phyloP scores from a whole-genome alignment of 2,329 filamentous ascomycete species.

The Fusarium longipes region DNA sequence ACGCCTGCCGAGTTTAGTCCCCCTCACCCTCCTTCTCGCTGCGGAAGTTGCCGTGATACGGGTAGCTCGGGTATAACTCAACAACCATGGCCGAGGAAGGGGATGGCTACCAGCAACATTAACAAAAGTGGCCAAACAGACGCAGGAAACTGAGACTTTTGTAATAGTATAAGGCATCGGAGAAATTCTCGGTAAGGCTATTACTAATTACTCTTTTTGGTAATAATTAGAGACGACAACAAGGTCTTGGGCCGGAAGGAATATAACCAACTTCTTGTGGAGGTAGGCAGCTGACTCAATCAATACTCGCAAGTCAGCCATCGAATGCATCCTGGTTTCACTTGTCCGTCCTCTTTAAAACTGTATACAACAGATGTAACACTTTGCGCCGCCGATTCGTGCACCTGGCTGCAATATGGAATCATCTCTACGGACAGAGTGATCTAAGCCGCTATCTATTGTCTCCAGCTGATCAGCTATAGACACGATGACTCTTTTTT shows the following conservation, averaged over 20 bases:
- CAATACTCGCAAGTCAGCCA: neutral
- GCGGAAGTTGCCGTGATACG: neutral
- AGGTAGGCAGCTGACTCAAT: neutral
- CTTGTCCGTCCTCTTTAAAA: neutral
- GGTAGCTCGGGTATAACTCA: neutral
- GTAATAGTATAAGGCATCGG: neutral
- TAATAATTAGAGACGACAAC: neutral
- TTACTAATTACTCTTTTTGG: neutral
- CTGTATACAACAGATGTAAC: neutral
- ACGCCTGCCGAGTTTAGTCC: neutral
- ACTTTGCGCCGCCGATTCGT: neutral
- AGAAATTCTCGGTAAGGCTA: neutral
- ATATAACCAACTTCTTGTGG: neutral
- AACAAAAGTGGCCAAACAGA: neutral
- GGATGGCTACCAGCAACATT: neutral
- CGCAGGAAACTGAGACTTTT: neutral
- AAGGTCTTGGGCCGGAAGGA: neutral
- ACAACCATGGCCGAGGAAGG: neutral
- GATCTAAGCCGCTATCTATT: neutral
- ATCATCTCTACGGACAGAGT: neutral
- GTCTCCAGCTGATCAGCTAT: neutral
- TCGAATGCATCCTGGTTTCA: neutral
- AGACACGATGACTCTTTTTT: neutral
- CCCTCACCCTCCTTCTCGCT: neutral
- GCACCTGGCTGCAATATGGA: neutral